Conservation (phyloP, 805 yeast genomes). For the Candida mattraensis region DNA sequence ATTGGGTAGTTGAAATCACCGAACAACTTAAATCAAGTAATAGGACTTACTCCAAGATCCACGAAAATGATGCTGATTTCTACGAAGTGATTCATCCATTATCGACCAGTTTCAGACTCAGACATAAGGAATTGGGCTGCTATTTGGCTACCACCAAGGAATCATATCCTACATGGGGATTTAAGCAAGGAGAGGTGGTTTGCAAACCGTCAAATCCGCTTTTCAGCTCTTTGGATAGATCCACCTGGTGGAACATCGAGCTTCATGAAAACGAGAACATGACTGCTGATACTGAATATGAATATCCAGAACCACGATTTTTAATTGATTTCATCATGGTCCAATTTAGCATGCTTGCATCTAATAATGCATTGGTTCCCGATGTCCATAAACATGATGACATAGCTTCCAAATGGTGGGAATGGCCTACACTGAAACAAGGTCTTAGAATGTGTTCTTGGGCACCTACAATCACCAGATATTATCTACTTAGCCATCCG, state of each 20-base stretch:
- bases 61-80: constrained; percentile 42
- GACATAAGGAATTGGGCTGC: constrained; percentile 68
- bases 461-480: constrained; percentile 54
- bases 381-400: constrained; percentile 70
- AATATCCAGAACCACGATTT: constrained; percentile 53
- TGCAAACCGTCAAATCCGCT: constrained; percentile 51
- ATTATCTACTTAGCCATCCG: constrained; percentile 69
- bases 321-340: constrained; percentile 67
- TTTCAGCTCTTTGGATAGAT: constrained; percentile 43
- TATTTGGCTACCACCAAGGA: constrained; percentile 83
- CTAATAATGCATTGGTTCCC: constrained; percentile 79
- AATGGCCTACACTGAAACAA: constrained; percentile 70
- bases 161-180: constrained; percentile 93
- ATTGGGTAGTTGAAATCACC: constrained; percentile 72
- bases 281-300: constrained; percentile 32
- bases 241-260: constrained; percentile 83
- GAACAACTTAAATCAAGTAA: constrained; percentile 46
- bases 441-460: constrained; percentile 81
- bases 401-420: constrained; percentile 77
- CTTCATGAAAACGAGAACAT: constrained; percentile 56
- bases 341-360: constrained; percentile 80
- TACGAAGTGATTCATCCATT: constrained; percentile 65
- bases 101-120: constrained; percentile 78
- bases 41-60: constrained; percentile 20
- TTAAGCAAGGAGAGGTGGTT: constrained; percentile 88